These are phyloP conservation scores for Pleodorina starrii DNA, from an alignment of 139 green algal species.

Conservation along the genomic window DNA sequence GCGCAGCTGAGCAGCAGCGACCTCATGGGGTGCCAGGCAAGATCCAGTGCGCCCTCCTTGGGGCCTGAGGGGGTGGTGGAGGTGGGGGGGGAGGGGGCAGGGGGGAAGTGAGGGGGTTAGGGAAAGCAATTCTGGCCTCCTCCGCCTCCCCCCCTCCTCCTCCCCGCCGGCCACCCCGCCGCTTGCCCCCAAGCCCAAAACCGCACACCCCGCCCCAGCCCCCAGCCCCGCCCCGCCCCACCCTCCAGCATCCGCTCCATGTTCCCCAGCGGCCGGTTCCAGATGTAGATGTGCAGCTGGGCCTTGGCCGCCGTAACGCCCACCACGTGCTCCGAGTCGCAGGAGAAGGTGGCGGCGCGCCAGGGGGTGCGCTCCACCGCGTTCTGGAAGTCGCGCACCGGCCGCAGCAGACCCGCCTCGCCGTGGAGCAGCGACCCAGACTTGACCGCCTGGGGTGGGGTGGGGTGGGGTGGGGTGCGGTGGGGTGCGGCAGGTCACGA, in stretches of 20 bases:
- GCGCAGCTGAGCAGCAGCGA: slow-evolving; percentile 75
- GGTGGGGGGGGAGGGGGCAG: not conserved
- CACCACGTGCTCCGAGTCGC: slow-evolving; percentile 80
- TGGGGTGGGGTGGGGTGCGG: too few species aligned
- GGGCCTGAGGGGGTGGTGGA: slow-evolving; percentile 57
- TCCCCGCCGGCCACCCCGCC: too few species aligned
- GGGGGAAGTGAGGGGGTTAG: too few species aligned
- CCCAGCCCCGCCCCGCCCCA: too few species aligned
- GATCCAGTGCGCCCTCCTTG: slow-evolving; percentile 67
- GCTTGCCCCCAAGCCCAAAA: too few species aligned
- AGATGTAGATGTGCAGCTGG: slow-evolving; percentile 79
- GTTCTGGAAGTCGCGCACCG: slow-evolving; percentile 76
- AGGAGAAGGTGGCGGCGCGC: slow-evolving; percentile 65
- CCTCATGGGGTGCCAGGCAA: slow-evolving; percentile 87
- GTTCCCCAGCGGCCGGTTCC: slow-evolving; percentile 69
- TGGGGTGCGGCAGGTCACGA: too few species aligned
- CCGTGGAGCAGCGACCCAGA: slow-evolving; percentile 52
- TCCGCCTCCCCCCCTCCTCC: too few species aligned
- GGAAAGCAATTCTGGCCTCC: too few species aligned
- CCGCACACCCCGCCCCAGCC: too few species aligned
- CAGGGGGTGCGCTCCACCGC: slow-evolving; percentile 73
- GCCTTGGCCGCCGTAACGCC: slow-evolving; percentile 55
- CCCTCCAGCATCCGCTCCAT: slow-evolving; percentile 86
- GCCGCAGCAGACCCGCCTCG: slow-evolving; percentile 37
- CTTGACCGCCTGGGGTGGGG: slow-evolving; percentile 38